Evolutionary conservation across 139 green algal genomes (phyloP).

Genomic region (Nannochloris sp.): DNA sequence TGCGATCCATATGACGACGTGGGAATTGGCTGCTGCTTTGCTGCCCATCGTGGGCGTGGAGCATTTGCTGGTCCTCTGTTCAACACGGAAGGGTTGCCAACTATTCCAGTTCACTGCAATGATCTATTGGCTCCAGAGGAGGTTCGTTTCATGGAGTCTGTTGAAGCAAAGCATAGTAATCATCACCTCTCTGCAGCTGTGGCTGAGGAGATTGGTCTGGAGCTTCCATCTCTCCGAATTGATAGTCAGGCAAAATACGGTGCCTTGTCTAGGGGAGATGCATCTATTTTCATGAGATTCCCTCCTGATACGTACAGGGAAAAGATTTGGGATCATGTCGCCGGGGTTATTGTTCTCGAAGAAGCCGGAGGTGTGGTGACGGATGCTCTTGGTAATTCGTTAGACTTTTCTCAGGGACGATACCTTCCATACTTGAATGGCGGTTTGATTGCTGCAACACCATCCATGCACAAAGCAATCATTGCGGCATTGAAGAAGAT

Average conservation of each 20-base stretch:
- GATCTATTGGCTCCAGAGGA: constrained; percentile 17
- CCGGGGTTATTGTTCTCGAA: constrained; percentile 69
- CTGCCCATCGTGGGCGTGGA: constrained; percentile 47
- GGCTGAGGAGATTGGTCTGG: constrained; percentile 53
- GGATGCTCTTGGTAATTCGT: constrained; percentile 32
- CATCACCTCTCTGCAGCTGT: constrained; percentile 43
- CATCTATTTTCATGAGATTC: constrained; percentile 84
- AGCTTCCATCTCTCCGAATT: constrained; percentile 53
- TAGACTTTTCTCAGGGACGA: constrained; percentile 39
- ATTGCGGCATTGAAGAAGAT: constrained; percentile 18
- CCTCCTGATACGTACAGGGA: constrained; percentile 69
- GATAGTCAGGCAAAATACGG: constrained; percentile 91
- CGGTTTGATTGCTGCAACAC: constrained; percentile 51
- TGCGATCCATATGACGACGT: constrained; percentile 21
- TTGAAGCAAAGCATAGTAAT: constrained; percentile 69
- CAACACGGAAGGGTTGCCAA: constrained; percentile 16
- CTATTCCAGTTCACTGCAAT: constrained; percentile 17
- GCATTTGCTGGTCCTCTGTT: constrained; percentile 47
- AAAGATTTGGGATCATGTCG: constrained; percentile 91
- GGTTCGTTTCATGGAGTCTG: constrained; percentile 81
- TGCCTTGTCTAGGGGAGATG: constrained; percentile 62
- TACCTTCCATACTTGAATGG: constrained; percentile 36
- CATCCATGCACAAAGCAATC: constrained; percentile 26
- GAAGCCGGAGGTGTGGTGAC: constrained; percentile 66
- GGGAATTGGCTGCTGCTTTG: constrained; percentile 67